A percentile compares a stretch with the other conserved stretches of the same genome.
Conservation (phyloP, 1,284 basidiomycete species). For the Bondarzewia mesenterica region DNA sequence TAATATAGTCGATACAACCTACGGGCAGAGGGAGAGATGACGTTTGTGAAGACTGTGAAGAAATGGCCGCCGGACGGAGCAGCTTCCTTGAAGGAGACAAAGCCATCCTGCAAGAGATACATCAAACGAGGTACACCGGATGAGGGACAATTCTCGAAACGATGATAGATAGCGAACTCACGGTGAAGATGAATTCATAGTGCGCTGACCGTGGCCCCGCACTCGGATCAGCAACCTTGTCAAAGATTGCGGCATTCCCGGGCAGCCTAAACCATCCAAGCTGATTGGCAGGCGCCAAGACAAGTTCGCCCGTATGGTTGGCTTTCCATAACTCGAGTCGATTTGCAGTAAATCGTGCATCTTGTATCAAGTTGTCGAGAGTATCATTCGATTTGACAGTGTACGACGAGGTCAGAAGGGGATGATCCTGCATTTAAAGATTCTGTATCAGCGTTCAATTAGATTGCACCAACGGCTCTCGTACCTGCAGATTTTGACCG, state of each 20-base stretch:
- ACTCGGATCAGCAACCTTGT: slow-evolving; percentile 24
- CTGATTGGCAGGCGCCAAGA: slow-evolving; percentile 9
- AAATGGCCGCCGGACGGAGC: slow-evolving; percentile 14
- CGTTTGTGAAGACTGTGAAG: slow-evolving; percentile 13
- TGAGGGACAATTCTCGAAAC: slow-evolving; percentile 8
- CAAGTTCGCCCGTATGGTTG: slow-evolving; percentile 11
- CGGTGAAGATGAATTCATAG: neutral
- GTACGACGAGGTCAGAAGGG: slow-evolving; percentile 11
- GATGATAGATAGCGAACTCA: neutral
- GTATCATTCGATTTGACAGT: slow-evolving; percentile 9
- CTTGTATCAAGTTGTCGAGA: slow-evolving; percentile 10
- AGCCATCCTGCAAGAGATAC: slow-evolving; percentile 7
- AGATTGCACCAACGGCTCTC: slow-evolving; percentile 16
- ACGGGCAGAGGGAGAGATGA: slow-evolving; percentile 16
- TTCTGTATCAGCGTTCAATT: neutral
- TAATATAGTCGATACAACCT: neutral
- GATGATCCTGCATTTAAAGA: slow-evolving; percentile 19
- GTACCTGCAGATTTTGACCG: slow-evolving; percentile 27
- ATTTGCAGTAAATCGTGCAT: slow-evolving; percentile 8
- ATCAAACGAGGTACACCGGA: slow-evolving; percentile 1
- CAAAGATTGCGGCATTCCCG: slow-evolving; percentile 21
- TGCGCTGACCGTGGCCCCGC: slow-evolving; percentile 19
- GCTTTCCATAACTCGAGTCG: slow-evolving; percentile 12
- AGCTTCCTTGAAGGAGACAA: slow-evolving; percentile 6
- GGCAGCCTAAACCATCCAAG: slow-evolving; percentile 23